phyloP scores from a whole-genome alignment of 208 protist species.

The Leishmania mexicana region DNA sequence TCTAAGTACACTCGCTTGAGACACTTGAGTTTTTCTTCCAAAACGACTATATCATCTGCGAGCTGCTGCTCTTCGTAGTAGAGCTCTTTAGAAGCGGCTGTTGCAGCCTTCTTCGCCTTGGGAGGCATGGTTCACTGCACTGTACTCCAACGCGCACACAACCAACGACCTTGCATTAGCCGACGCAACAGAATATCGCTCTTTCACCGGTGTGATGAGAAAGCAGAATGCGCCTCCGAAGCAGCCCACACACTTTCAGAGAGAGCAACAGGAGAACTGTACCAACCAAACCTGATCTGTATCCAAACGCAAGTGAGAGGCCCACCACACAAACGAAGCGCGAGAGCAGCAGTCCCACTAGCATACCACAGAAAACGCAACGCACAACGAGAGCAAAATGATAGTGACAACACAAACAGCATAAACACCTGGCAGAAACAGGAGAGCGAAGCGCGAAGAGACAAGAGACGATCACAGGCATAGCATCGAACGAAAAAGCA shows the following conservation, averaged over 20 bases:
- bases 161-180: background rate
- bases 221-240: background rate
- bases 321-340: background rate
- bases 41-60: constrained; percentile 56
- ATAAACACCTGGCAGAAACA: background rate
- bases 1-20: constrained; percentile 64
- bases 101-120: constrained; percentile 30
- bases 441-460: background rate
- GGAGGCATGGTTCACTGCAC: constrained; percentile 10
- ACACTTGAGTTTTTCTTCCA: constrained; percentile 54
- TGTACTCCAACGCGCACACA: background rate
- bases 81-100: constrained; percentile 31
- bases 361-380: background rate
- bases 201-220: background rate
- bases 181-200: background rate
- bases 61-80: constrained; percentile 73
- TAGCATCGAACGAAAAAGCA: background rate
- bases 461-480: background rate
- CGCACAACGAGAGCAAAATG: no score
- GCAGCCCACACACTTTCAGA: background rate
- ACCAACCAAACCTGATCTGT: background rate
- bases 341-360: background rate
- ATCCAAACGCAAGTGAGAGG: background rate
- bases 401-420: background rate
- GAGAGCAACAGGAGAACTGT: background rate